Evolutionary conservation across 192 early-diverging fungal species (phyloP), one percentile per base, ranked within the genome.

Genomic region (Globomyces pollinis-pini): DNA sequence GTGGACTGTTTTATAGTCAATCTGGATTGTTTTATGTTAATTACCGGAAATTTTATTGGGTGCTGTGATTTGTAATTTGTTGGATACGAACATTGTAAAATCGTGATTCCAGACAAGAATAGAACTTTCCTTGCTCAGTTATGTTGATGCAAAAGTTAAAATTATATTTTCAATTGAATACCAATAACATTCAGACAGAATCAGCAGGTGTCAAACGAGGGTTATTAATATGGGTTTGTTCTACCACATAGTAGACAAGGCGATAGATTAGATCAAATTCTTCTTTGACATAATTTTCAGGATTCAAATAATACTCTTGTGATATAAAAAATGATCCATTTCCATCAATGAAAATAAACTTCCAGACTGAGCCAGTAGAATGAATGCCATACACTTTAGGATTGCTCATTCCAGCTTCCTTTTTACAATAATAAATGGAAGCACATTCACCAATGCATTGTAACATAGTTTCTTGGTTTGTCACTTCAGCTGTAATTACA

Each of bases 221-320:
- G 26, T 20, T 47, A 20, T 47, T 47, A 9, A 47, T 23, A 47
- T 47, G 26, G 9, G 45, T 13, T 47, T 47, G 45, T 11, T 47
- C 9, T 15, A 47, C 45, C 20, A 47, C 45, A 47, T 47, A 47
- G 45, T 47, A 26, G 6, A 47, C 45, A 26, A 47, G 45, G 26
- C 45, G 45, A 15, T 47, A 47, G 45, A 47, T 47, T 7, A 4
- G 45, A 47, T 47, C 45, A 47, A 47, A 47, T 47, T 15, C 45
- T 47, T 47, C 45, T 20, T 47, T 47, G 45, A 47, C 45, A 15
- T 47, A 47, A 26, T 47, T 18, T 26, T 47, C 45, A 9, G 45
- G 18, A 47, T 47, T 47, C 20, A 47, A 6, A 6, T 47, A 20
- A 47, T 23, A 47, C 45, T 47, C 45, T 47, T 47, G 8, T 18